Percentiles rank a stretch among this genome's conserved stretches.
Evolutionary conservation across 495 filamentous ascomycete genomes (phyloP).

Genomic region (Tuber magnatum): DNA sequence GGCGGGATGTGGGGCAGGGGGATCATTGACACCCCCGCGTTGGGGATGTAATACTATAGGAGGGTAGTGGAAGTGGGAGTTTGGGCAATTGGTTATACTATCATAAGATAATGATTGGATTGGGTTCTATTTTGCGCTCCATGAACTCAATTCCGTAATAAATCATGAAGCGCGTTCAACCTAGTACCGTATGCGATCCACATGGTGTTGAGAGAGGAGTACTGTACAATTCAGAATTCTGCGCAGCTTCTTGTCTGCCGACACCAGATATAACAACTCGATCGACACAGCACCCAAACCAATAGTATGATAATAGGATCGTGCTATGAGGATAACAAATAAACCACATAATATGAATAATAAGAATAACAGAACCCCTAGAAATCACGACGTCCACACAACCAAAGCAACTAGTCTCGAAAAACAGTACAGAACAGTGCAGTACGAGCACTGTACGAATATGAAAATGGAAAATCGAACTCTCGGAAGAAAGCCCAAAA

Average conservation of each 20-base stretch:
- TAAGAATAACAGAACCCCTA: no score
- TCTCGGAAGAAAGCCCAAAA: no score
- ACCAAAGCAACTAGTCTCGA: no score
- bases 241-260: neutral
- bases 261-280: neutral
- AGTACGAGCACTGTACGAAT: no score
- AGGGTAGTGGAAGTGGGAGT: neutral
- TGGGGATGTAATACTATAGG: neutral
- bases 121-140: neutral
- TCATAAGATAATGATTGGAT: neutral
- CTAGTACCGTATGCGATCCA: neutral
- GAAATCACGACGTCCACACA: no score
- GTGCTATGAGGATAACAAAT: no score
- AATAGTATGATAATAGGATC: no score
- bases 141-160: neutral
- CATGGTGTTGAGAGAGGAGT: neutral
- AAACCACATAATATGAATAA: no score
- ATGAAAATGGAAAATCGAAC: no score
- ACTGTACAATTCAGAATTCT: neutral
- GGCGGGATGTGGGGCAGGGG: constrained; percentile 37
- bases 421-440: no score
- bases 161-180: neutral
- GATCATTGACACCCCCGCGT: neutral
- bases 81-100: neutral
- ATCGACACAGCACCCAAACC: no score